phyloP scores from a whole-genome alignment of 495 filamentous ascomycete species.

The Tricharina praecox region DNA sequence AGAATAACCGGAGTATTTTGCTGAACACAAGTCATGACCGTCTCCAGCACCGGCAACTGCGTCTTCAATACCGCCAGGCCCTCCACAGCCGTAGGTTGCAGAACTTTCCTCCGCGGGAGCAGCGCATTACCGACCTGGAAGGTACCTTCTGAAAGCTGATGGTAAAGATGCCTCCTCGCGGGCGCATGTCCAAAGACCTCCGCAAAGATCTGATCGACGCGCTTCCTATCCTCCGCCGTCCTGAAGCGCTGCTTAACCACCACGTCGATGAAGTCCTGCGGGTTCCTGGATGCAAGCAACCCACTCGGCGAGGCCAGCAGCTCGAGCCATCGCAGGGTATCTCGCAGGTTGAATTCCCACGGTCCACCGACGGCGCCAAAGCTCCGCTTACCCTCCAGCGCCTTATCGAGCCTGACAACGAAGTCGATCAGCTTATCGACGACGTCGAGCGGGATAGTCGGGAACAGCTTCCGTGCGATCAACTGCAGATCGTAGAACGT shows the following conservation, averaged over 20 bases:
- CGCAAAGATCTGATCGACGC: conserved; percentile 48
- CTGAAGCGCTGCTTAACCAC: conserved; percentile 81
- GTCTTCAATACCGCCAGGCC: conserved; percentile 39
- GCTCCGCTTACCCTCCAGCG: conserved; percentile 44
- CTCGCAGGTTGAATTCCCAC: conserved; percentile 95
- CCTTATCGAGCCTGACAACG: conserved; percentile 56
- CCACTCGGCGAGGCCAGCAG: conserved; percentile 42
- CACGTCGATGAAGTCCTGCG: conserved; percentile 59
- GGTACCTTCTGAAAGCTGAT: conserved; percentile 48
- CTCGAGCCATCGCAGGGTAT: conserved; percentile 77
- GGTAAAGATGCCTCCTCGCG: conserved; percentile 29
- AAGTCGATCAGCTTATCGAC: conserved; percentile 56
- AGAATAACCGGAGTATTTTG: conserved; percentile 78
- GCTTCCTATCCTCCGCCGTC: conserved; percentile 43
- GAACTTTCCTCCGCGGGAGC: conserved; percentile 40
- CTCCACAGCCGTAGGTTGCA: conserved; percentile 39
- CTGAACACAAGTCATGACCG: conserved; percentile 69
- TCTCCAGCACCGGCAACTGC: conserved; percentile 55
- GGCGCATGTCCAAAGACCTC: conserved; percentile 33
- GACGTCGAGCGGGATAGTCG: conserved; percentile 37
- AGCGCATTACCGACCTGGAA: conserved; percentile 69
- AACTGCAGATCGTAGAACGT: conserved; percentile 58
- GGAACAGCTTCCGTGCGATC: conserved; percentile 66
- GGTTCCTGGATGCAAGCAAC: conserved; percentile 35
- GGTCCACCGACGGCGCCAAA: conserved; percentile 73